Conservation (phyloP, 352 stramenopile genomes). For the Thalassiosira exigua region DNA sequence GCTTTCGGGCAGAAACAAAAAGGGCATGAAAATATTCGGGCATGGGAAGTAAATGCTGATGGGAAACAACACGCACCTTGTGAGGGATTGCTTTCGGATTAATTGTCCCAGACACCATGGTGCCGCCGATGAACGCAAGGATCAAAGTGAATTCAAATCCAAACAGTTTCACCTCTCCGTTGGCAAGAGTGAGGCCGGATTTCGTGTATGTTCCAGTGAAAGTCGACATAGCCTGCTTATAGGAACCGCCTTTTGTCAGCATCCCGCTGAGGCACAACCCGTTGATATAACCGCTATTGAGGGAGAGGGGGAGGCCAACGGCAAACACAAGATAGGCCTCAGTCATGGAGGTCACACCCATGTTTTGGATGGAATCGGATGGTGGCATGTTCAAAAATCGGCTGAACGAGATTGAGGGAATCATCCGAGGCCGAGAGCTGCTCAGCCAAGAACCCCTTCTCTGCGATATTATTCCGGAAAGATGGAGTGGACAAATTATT, state of each 20-base stretch:
- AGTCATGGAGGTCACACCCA: not conserved
- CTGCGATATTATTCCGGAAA: too few relatives aligned
- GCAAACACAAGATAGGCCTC: constrained; percentile 50
- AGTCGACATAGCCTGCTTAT: constrained; percentile 50
- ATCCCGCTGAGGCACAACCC: constrained; percentile 59
- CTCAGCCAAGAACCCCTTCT: too few relatives aligned
- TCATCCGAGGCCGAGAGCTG: too few relatives aligned
- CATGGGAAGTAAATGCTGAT: too few relatives aligned
- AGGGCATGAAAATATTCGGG: too few relatives aligned
- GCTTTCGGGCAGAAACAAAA: too few relatives aligned
- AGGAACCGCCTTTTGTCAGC: constrained; percentile 22
- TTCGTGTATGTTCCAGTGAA: constrained; percentile 73
- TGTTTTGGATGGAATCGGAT: constrained; percentile 4
- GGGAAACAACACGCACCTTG: too few relatives aligned
- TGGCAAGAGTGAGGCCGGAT: constrained; percentile 52
- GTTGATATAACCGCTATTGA: constrained; percentile 78
- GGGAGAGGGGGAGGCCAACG: constrained; percentile 59
- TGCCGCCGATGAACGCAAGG: constrained; percentile 64
- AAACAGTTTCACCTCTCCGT: constrained; percentile 42
- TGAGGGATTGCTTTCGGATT: constrained; percentile 60
- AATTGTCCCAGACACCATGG: constrained; percentile 53
- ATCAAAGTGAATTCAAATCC: constrained; percentile 58
- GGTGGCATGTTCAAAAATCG: too few relatives aligned
- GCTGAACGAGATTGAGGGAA: too few relatives aligned
- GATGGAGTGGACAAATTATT: too few relatives aligned